Base-by-base conservation (phyloP, 164 flowering plant species). In the Sextonia rubra region DNA sequence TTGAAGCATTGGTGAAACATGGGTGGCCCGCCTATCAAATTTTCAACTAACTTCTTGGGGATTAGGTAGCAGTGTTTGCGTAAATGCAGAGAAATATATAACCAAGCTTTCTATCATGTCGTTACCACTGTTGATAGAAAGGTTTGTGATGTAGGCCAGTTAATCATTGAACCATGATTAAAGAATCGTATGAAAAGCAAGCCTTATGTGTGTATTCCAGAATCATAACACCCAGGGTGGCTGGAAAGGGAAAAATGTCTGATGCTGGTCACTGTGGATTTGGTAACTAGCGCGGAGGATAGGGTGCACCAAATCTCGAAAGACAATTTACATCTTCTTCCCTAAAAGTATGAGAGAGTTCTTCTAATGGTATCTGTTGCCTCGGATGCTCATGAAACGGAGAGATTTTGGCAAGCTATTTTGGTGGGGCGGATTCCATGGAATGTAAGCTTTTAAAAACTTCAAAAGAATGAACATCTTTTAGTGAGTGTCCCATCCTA, bases 391-490 rank as follows among this genome's bases (percentile, higher is more conserved):
- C 29, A 18, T 12, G 44, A 37, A 37, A 37, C 44, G 8, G 11
- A 37, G 44, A 37, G 44, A 37, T 37, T 37, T 37, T 37, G 44
- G 44, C 5, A 37, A 37, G 44, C 44, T 37, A 37, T 37, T 64
- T 64, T 64, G 32, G 67, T 37, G 11, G 18, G 67, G n/a, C 32
- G 6, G 67, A 64, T 64, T 64, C 67, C 20, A 26, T 64, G 37
- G 44, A 26, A 29, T 29, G 14, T 25, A 29, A 27, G 58, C 29
- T 26, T 29, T 64, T 64, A 11, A 8, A 6, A 64, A 17, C 20
- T 18, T 26, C 27, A 64, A 64, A 64, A 29, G 29, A 52, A 32
- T 29, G 47, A 32, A 15, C 37, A 64, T 64, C 67, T 64, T 64
- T 64, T 29, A 15, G 12, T 64, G 17, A 25, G n/a, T 12, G 18